Conservation (phyloP, 495 filamentous ascomycete genomes). For the Wilcoxina mikolae region DNA sequence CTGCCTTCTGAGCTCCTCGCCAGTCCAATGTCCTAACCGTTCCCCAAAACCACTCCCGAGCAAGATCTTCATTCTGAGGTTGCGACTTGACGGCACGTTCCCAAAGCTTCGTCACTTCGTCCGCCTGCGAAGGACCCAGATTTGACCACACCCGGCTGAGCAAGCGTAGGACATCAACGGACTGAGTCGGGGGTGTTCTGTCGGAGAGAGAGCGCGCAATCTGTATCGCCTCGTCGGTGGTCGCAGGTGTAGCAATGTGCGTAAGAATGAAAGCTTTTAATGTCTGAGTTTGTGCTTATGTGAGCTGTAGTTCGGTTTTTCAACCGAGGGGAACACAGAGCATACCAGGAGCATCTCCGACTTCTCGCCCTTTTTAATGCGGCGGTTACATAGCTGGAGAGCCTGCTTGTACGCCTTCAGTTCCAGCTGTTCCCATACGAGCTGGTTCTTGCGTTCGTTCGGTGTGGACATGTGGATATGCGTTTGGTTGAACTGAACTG, state of each 20-base stretch:
- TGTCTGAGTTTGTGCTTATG: slow-evolving; percentile 29
- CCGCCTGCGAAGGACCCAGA: slow-evolving; percentile 12
- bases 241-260: slow-evolving; percentile 33
- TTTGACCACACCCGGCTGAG: slow-evolving; percentile 27
- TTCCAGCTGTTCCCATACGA: slow-evolving; percentile 45
- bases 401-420: slow-evolving; percentile 44
- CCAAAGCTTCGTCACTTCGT: slow-evolving; percentile 36
- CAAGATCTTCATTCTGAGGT: slow-evolving; percentile 38
- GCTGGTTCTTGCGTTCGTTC: slow-evolving; percentile 42
- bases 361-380: slow-evolving; percentile 46
- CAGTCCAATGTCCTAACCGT: slow-evolving; percentile 38
- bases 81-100: slow-evolving; percentile 40
- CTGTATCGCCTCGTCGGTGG: slow-evolving; percentile 29
- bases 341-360: slow-evolving; percentile 29
- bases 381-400: slow-evolving; percentile 44
- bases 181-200: slow-evolving; percentile 36
- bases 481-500: background rate
- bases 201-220: slow-evolving; percentile 23
- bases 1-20: slow-evolving; percentile 47
- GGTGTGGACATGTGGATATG: slow-evolving; percentile 25
- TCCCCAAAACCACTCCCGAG: slow-evolving; percentile 40
- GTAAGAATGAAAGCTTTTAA: slow-evolving; percentile 41
- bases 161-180: slow-evolving; percentile 34
- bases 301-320: slow-evolving; percentile 9
- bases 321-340: background rate